Evolutionary conservation across 179 eudicot species (phyloP).

Genomic region (Dionaea muscipula): DNA sequence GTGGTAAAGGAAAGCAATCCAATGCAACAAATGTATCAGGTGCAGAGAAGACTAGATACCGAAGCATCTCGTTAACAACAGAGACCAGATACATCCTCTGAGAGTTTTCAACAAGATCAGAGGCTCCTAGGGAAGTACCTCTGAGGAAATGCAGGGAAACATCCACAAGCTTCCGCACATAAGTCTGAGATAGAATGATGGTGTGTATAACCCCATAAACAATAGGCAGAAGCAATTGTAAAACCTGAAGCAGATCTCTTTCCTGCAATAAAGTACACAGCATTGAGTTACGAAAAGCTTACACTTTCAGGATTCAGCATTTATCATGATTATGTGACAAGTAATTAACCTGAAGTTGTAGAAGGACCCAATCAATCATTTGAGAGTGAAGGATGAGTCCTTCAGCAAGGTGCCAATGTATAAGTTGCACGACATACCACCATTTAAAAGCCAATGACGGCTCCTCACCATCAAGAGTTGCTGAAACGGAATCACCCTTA

Average conservation of each 20-base stretch:
- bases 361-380: slow-evolving; percentile 85
- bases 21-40: slow-evolving; percentile 95
- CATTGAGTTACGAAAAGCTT: background rate
- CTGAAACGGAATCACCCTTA: slow-evolving; percentile 29
- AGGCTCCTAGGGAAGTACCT: slow-evolving; percentile 59
- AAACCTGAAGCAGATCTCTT: slow-evolving; percentile 53
- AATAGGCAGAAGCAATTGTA: slow-evolving; percentile 80
- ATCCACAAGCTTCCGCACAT: slow-evolving; percentile 66
- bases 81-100: slow-evolving; percentile 55
- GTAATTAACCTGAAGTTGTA: slow-evolving; percentile 63
- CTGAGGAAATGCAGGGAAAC: slow-evolving; percentile 57
- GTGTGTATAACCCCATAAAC: slow-evolving; percentile 57
- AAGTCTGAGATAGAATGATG: slow-evolving; percentile 62
- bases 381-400: slow-evolving; percentile 70
- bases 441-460: slow-evolving; percentile 86
- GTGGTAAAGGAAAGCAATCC: slow-evolving; percentile 88
- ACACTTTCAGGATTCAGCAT: background rate
- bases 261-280: slow-evolving; percentile 37
- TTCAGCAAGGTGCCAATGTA: slow-evolving; percentile 85
- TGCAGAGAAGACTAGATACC: slow-evolving; percentile 60
- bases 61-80: slow-evolving; percentile 83
- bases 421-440: slow-evolving; percentile 88
- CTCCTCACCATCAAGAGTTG: slow-evolving; percentile 47
- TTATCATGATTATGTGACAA: background rate
- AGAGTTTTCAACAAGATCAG: slow-evolving; percentile 65